Evolutionary conservation across 257 asterid species (phyloP).

Genomic region (Echium plantagineum): DNA sequence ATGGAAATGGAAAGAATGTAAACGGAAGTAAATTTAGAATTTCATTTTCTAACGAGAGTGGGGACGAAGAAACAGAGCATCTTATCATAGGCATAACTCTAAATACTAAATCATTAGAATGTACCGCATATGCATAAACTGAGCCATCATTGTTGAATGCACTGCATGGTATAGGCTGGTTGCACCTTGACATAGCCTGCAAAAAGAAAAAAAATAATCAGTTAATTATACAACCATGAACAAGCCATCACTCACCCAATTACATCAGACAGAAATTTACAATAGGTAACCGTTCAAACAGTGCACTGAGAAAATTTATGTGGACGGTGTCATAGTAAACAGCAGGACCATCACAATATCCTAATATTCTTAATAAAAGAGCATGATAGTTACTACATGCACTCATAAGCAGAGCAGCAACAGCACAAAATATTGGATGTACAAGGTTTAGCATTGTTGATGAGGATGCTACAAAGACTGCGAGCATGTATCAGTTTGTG

Average conservation of each 20-base stretch:
- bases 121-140: slow-evolving; percentile 73
- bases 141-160: slow-evolving; percentile 86
- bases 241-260: not conserved
- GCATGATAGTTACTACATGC: no score
- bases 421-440: no score
- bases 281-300: not conserved
- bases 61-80: no score
- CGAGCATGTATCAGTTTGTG: no score
- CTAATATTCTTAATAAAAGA: no score
- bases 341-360: no score
- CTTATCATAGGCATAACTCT: not conserved
- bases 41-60: no score
- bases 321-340: not conserved
- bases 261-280: not conserved
- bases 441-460: no score
- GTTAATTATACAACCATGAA: not conserved
- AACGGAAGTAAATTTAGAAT: no score
- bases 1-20: not conserved
- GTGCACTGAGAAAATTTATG: not conserved
- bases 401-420: no score
- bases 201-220: slow-evolving; percentile 8
- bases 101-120: slow-evolving; percentile 1
- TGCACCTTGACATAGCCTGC: slow-evolving; percentile 83
- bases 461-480: no score
- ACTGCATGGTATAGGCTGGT: slow-evolving; percentile 78